A percentile compares a stretch with the other conserved stretches of the same genome.
These are phyloP conservation scores for Phytophthora tubulina DNA, from an alignment of 352 stramenopile genomes.

Conservation along the genomic window DNA sequence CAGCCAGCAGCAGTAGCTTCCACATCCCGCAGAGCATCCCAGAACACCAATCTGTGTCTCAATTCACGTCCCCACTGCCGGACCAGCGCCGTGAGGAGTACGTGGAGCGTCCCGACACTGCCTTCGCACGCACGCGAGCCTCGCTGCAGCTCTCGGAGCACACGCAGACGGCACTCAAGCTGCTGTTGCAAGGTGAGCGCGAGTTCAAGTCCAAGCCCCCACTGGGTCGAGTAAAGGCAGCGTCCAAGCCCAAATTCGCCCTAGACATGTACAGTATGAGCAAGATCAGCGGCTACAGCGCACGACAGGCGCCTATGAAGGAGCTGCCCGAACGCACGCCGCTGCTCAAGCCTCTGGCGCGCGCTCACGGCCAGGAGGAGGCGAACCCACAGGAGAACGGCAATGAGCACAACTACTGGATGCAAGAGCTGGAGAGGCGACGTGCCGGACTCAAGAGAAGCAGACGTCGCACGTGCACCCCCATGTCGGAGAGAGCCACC, in stretches of 20 bases:
- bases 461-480: constrained; percentile 48
- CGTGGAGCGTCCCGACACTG: constrained; percentile 36
- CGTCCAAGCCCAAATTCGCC: constrained; percentile 18
- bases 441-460: constrained; percentile 43
- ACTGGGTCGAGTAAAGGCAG: neutral
- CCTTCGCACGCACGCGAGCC: constrained; percentile 34
- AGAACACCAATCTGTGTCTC: constrained; percentile 71
- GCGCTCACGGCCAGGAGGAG: constrained; percentile 40
- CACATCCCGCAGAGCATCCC: constrained; percentile 82
- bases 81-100: constrained; percentile 43
- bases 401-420: constrained; percentile 78
- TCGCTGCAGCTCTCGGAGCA: constrained; percentile 38
- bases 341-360: constrained; percentile 41
- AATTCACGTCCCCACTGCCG: constrained; percentile 62
- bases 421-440: constrained; percentile 73
- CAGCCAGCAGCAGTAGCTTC: constrained; percentile 47
- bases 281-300: constrained; percentile 33
- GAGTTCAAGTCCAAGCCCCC: neutral
- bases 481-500: constrained; percentile 51
- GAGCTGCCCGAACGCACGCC: constrained; percentile 42
- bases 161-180: constrained; percentile 47
- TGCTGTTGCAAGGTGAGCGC: constrained; percentile 42
- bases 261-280: constrained; percentile 38
- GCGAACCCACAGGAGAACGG: constrained; percentile 47
- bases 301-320: constrained; percentile 34